Conservation (phyloP, 2,329 filamentous ascomycete genomes). For the Ascochyta viciae-villosae region DNA sequence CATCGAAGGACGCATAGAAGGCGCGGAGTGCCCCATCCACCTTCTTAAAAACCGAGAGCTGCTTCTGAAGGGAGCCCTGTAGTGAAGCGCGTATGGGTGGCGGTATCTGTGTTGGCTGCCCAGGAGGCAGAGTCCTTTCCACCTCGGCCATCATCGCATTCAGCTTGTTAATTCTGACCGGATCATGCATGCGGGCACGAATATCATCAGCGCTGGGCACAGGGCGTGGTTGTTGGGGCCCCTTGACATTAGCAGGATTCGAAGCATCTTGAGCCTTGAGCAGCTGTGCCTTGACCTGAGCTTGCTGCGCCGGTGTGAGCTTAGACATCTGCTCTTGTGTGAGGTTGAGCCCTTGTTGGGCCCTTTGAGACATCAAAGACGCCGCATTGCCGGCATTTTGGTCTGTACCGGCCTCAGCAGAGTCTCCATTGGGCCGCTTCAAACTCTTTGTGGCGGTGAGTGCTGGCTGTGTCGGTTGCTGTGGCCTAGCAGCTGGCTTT, state of each 20-base stretch:
- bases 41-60: constrained; percentile 36
- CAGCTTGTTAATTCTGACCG: constrained; percentile 35
- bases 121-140: constrained; percentile 33
- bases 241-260: constrained; percentile 36
- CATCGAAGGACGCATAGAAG: constrained; percentile 39
- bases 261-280: constrained; percentile 45
- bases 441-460: constrained; percentile 31
- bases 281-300: constrained; percentile 41
- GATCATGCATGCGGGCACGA: constrained; percentile 34
- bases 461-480: constrained; percentile 28
- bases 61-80: constrained; percentile 35
- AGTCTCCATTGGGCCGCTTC: constrained; percentile 53
- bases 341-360: constrained; percentile 40
- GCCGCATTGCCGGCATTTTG: constrained; percentile 26
- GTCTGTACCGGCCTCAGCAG: constrained; percentile 47
- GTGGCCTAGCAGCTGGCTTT: constrained; percentile 28
- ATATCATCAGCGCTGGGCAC: constrained; percentile 35
- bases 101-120: constrained; percentile 31
- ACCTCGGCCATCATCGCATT: constrained; percentile 39
- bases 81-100: constrained; percentile 34
- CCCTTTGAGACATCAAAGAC: constrained; percentile 44
- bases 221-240: constrained; percentile 32
- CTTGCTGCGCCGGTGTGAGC: constrained; percentile 42
- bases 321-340: constrained; percentile 46
- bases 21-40: constrained; percentile 41